Conservation (phyloP, 1,139 yeast species). For the Wickerhamomyces sp. region DNA sequence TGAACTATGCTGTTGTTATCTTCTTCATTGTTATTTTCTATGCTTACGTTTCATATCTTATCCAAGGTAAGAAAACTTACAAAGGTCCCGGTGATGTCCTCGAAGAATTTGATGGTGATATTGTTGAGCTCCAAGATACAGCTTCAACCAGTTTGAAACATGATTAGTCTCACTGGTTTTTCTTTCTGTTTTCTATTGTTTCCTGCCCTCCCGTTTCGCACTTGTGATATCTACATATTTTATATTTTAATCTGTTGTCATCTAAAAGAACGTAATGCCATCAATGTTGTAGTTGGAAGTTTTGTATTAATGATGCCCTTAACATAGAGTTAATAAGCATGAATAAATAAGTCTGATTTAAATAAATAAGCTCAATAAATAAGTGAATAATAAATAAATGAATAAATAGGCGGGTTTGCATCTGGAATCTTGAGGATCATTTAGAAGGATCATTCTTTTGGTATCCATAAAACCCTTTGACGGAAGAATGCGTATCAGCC, state of each 20-base stretch:
- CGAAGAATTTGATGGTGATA: neutral
- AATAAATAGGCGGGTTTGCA: neutral
- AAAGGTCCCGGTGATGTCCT: conserved; percentile 20
- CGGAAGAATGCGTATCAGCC: conserved; percentile 57
- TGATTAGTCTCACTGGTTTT: no score
- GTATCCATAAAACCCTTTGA: conserved; percentile 73
- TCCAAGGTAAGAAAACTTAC: conserved; percentile 25
- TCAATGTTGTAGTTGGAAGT: no score
- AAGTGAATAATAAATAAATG: neutral
- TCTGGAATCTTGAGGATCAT: conserved; percentile 27
- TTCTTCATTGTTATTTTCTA: conserved; percentile 31
- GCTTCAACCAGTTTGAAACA: neutral
- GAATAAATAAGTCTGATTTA: no score
- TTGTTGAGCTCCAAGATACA: neutral
- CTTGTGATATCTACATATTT: no score
- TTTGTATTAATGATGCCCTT: no score
- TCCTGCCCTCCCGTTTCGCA: no score
- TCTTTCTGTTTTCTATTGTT: no score
- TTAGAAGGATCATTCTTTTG: conserved; percentile 83
- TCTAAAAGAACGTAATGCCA: no score
- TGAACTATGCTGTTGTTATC: conserved; percentile 37
- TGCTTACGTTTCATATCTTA: conserved; percentile 30
- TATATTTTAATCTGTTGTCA: no score
- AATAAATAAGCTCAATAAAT: neutral
- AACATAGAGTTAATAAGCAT: no score